phyloP scores from a whole-genome alignment of 345 rosid genomes.

The Acer yangbiense region DNA sequence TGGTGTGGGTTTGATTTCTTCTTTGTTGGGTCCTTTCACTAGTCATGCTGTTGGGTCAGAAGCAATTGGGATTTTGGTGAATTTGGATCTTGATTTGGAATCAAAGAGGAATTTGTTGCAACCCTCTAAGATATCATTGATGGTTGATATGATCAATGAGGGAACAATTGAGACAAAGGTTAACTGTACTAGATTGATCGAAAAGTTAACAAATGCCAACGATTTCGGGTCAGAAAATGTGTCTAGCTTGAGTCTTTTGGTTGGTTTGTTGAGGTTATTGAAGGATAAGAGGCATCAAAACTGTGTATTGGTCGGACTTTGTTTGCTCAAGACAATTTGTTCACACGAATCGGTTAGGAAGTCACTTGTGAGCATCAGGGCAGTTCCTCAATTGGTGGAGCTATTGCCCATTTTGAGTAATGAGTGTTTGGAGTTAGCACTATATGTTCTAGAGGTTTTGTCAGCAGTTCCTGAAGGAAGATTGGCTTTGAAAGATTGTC shows the following conservation, averaged over 20 bases:
- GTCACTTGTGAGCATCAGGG: slow-evolving; percentile 56
- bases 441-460: slow-evolving; percentile 45
- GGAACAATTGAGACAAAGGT: slow-evolving; percentile 73
- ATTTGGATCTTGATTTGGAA: slow-evolving; percentile 57
- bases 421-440: slow-evolving; percentile 58
- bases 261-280: slow-evolving; percentile 61
- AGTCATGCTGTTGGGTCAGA: slow-evolving; percentile 78
- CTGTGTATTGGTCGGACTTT: slow-evolving; percentile 52
- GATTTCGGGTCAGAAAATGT: slow-evolving; percentile 51
- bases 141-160: slow-evolving; percentile 76
- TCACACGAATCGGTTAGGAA: slow-evolving; percentile 38
- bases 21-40: slow-evolving; percentile 71
- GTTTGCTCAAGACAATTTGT: slow-evolving; percentile 52
- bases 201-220: slow-evolving; percentile 47
- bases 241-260: slow-evolving; percentile 65
- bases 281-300: slow-evolving; percentile 54
- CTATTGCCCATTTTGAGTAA: slow-evolving; percentile 46
- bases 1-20: slow-evolving; percentile 45
- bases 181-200: slow-evolving; percentile 58
- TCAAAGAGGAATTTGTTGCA: slow-evolving; percentile 59
- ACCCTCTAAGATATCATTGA: slow-evolving; percentile 64
- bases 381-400: slow-evolving; percentile 59
- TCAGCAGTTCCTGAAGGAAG: slow-evolving; percentile 51
- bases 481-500: slow-evolving; percentile 59
- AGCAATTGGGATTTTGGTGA: slow-evolving; percentile 65